Evolutionary conservation across 768 basidiomycete species (phyloP).

Genomic region (Boletellus ananiceps): DNA sequence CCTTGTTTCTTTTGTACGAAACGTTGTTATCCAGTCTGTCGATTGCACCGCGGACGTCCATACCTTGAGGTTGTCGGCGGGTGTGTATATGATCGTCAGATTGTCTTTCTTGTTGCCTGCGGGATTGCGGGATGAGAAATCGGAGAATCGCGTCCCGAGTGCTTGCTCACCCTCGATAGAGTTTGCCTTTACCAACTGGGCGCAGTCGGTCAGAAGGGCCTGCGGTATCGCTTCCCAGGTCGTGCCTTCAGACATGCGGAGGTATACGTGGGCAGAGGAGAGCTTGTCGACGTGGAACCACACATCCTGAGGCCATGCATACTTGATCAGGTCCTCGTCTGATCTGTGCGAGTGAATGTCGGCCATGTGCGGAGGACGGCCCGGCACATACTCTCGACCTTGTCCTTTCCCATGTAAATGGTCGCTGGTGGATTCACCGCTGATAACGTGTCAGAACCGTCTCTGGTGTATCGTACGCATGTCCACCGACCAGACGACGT

Average conservation of each 20-base stretch:
- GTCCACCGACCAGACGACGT: slow-evolving; percentile 42
- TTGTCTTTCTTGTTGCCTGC: slow-evolving; percentile 95
- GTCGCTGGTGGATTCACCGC: slow-evolving; percentile 59
- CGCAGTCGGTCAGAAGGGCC: slow-evolving; percentile 74
- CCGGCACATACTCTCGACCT: slow-evolving; percentile 76
- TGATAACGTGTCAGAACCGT: slow-evolving; percentile 21
- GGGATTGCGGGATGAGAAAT: background rate
- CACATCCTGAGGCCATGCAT: slow-evolving; percentile 82
- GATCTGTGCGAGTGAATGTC: slow-evolving; percentile 22
- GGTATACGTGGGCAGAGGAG: slow-evolving; percentile 93
- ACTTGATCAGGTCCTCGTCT: slow-evolving; percentile 96
- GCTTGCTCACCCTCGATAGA: slow-evolving; percentile 73
- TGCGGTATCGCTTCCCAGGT: slow-evolving; percentile 86
- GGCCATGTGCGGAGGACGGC: background rate
- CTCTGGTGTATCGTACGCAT: background rate
- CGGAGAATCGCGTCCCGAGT: background rate
- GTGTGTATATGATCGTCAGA: slow-evolving; percentile 90
- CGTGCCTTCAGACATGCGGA: slow-evolving; percentile 82
- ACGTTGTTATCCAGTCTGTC: background rate
- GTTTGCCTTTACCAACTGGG: slow-evolving; percentile 96
- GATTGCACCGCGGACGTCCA: slow-evolving; percentile 6
- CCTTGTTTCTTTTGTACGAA: slow-evolving; percentile 74
- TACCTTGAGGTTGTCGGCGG: slow-evolving; percentile 88
- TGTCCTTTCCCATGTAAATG: slow-evolving; percentile 96
- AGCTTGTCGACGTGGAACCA: slow-evolving; percentile 99